Evolutionary conservation across 2,329 filamentous ascomycete species (phyloP).

Genomic region (Fusarium pseudonygamai): DNA sequence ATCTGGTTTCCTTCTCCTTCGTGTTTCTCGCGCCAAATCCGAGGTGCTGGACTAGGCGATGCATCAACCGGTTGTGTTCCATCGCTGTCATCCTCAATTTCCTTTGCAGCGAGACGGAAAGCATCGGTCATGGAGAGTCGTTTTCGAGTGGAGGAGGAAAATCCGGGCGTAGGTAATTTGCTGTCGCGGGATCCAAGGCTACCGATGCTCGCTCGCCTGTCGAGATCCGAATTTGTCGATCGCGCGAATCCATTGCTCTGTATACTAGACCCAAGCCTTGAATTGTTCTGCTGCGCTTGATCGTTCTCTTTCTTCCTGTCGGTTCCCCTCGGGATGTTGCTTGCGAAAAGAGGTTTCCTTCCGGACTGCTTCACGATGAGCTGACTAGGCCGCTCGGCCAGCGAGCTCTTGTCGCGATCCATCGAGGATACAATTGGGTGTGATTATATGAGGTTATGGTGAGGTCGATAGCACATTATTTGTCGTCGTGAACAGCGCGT

Average conservation of each 20-base stretch:
- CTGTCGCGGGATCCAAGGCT: constrained; percentile 44
- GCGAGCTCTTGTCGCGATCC: constrained; percentile 41
- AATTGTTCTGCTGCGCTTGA: constrained; percentile 23
- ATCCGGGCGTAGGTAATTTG: constrained; percentile 48
- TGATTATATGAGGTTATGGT: constrained; percentile 17
- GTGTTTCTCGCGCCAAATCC: constrained; percentile 52
- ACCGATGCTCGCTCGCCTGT: constrained; percentile 35
- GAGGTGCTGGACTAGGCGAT: constrained; percentile 62
- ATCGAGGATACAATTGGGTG: constrained; percentile 20
- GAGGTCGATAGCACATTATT: constrained; percentile 34
- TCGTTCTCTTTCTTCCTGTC: constrained; percentile 37
- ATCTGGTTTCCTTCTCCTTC: constrained; percentile 46
- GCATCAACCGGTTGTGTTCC: constrained; percentile 50
- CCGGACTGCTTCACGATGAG: constrained; percentile 53
- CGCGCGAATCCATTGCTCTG: constrained; percentile 31
- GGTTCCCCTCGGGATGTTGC: constrained; percentile 34
- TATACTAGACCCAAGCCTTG: constrained; percentile 21
- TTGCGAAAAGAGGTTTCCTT: constrained; percentile 53
- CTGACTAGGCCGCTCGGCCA: constrained; percentile 37
- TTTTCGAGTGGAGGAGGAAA: constrained; percentile 45
- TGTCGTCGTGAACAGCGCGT: constrained; percentile 18
- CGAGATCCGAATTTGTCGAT: constrained; percentile 41
- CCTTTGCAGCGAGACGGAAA: constrained; percentile 48
- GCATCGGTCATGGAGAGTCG: constrained; percentile 56
- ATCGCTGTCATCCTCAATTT: constrained; percentile 41